Conservation (phyloP, 768 basidiomycete species). For the Lactifluus echinatus region DNA sequence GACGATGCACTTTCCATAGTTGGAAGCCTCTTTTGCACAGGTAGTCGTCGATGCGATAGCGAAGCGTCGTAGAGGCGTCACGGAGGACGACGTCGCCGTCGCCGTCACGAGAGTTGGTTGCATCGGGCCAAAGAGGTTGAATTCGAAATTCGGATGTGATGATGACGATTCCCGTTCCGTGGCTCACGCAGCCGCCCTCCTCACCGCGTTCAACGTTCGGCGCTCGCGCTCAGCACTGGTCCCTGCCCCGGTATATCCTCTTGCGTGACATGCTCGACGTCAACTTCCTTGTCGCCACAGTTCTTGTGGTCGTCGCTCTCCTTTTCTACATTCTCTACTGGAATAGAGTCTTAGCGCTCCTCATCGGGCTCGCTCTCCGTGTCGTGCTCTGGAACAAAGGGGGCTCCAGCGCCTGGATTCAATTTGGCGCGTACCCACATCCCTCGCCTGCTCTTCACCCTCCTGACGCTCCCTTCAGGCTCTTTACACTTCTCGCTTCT, state of each 20-base stretch:
- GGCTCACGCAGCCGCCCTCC: no score
- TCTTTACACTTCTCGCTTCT: constrained; percentile 89
- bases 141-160: no score
- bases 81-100: constrained; percentile 22
- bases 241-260: background rate
- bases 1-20: constrained; percentile 85
- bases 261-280: constrained; percentile 53
- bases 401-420: constrained; percentile 72
- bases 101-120: constrained; percentile 2
- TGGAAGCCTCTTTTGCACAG: constrained; percentile 60
- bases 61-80: constrained; percentile 50
- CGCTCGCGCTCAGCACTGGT: no score
- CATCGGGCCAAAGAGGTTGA: constrained; percentile 3
- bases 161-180: no score
- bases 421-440: constrained; percentile 48
- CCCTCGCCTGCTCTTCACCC: background rate
- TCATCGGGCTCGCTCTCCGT: constrained; percentile 59
- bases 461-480: constrained; percentile 36
- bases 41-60: constrained; percentile 67
- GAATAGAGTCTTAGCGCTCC: constrained; percentile 71
- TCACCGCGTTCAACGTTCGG: no score
- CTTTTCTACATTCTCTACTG: constrained; percentile 85
- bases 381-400: constrained; percentile 71
- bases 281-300: constrained; percentile 54
- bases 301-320: constrained; percentile 45